phyloP scores from a whole-genome alignment of 2,329 filamentous ascomycete species.

The Alternaria solani region DNA sequence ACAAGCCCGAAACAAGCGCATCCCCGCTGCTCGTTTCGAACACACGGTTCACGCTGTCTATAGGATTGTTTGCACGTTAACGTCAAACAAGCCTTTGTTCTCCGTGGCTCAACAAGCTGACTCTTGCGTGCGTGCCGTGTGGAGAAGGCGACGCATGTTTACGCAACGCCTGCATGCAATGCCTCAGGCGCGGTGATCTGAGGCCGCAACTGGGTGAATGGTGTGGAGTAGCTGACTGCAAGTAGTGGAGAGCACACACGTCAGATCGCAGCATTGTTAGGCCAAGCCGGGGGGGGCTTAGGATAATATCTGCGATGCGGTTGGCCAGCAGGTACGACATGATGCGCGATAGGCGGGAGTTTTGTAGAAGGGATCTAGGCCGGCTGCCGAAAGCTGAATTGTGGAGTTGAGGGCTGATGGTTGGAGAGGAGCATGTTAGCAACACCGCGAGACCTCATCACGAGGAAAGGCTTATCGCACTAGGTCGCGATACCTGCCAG shows the following conservation, averaged over 20 bases:
- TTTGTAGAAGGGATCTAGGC: conserved; percentile 2
- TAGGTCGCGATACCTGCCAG: conserved; percentile 2
- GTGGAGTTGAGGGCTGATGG: conserved; percentile 2
- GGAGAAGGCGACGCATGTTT: conserved; percentile 3
- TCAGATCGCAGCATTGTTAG: conserved; percentile 7
- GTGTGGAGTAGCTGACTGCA: neutral
- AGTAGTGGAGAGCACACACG: conserved; percentile 9
- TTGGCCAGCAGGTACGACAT: neutral
- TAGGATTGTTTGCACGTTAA: conserved; percentile 1
- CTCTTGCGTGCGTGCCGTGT: neutral
- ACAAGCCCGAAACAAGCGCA: neutral
- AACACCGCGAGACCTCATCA: conserved; percentile 7
- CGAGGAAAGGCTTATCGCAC: conserved; percentile 4
- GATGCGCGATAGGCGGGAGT: conserved; percentile 3
- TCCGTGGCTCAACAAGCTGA: neutral
- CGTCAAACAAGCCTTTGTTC: conserved; percentile 1
- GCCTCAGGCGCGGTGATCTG: conserved; percentile 1
- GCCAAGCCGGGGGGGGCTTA: neutral
- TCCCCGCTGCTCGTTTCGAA: conserved; percentile 1
- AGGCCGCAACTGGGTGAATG: neutral
- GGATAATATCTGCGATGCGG: conserved; percentile 1
- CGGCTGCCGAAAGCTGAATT: conserved; percentile 1
- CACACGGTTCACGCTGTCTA: neutral
- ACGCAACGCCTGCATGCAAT: conserved; percentile 4
- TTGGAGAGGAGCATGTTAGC: neutral